Conservation (phyloP, 73 alveolate species). For the Effrenium voratum region DNA sequence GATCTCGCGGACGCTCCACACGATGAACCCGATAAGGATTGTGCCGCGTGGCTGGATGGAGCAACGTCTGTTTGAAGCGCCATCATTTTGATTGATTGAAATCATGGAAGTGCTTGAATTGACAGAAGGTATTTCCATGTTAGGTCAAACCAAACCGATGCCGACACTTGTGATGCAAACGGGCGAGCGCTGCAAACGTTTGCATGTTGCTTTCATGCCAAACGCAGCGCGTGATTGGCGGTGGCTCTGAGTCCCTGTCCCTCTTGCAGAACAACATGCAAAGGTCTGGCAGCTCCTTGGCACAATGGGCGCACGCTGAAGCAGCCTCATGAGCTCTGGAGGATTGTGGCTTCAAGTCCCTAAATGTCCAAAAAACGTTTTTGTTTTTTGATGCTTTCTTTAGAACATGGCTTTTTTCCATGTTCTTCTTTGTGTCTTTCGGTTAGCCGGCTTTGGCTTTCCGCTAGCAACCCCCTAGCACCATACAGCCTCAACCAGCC, state of each 20-base stretch:
- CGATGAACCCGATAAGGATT: constrained; percentile 54
- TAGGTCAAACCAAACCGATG: background rate
- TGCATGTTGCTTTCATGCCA: background rate
- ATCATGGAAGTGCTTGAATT: background rate
- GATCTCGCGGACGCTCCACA: constrained; percentile 19
- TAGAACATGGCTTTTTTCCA: too few species aligned
- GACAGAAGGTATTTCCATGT: background rate
- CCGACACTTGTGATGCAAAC: background rate
- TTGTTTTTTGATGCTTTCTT: too few species aligned
- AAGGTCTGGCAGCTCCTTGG: constrained; percentile 25
- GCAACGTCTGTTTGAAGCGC: background rate
- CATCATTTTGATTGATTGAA: background rate
- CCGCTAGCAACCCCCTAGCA: too few species aligned
- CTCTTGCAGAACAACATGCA: constrained; percentile 77
- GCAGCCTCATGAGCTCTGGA: too few species aligned
- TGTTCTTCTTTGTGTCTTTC: too few species aligned
- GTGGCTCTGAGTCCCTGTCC: constrained; percentile 58
- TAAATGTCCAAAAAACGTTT: too few species aligned
- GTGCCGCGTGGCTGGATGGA: background rate
- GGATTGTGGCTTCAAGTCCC: too few species aligned
- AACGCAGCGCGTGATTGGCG: too few species aligned
- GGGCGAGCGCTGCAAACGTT: background rate
- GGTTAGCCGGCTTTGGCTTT: too few species aligned
- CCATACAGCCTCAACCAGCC: too few species aligned
- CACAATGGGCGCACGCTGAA: background rate